phyloP scores from a whole-genome alignment of 306 rosid species.

The Sicyos edulis region DNA sequence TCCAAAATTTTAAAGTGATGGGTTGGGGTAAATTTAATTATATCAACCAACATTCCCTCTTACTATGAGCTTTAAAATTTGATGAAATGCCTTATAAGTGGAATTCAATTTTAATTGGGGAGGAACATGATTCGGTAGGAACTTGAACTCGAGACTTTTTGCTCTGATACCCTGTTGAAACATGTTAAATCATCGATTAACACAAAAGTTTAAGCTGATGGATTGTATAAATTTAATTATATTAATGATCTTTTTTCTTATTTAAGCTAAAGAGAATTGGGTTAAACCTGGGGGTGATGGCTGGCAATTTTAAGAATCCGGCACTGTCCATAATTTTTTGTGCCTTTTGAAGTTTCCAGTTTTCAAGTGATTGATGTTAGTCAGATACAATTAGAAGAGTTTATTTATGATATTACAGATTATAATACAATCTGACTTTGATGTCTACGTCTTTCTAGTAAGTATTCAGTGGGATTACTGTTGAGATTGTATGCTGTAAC shows the following conservation, averaged over 20 bases:
- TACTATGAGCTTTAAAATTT: no score
- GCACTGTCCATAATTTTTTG: not conserved
- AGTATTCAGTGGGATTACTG: conserved; percentile 7
- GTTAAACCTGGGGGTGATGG: not conserved
- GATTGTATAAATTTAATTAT: no score
- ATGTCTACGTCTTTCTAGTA: not conserved
- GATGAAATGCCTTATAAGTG: no score
- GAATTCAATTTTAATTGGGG: no score
- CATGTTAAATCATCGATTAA: no score
- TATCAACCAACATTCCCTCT: no score
- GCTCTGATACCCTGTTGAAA: no score
- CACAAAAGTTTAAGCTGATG: no score
- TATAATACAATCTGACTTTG: not conserved
- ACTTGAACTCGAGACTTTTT: no score
- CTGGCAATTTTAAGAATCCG: not conserved
- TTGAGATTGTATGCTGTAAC: conserved; percentile 10
- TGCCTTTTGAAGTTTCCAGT: conserved; percentile 9
- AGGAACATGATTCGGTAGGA: no score
- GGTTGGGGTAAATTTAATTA: no score
- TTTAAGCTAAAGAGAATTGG: not conserved
- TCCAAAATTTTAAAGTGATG: no score
- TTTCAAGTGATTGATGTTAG: not conserved
- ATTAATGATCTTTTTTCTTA: not conserved
- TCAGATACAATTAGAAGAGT: not conserved
- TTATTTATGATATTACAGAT: not conserved